Conservation (phyloP, 2,329 filamentous ascomycete species). For the Talaromyces sp. region DNA sequence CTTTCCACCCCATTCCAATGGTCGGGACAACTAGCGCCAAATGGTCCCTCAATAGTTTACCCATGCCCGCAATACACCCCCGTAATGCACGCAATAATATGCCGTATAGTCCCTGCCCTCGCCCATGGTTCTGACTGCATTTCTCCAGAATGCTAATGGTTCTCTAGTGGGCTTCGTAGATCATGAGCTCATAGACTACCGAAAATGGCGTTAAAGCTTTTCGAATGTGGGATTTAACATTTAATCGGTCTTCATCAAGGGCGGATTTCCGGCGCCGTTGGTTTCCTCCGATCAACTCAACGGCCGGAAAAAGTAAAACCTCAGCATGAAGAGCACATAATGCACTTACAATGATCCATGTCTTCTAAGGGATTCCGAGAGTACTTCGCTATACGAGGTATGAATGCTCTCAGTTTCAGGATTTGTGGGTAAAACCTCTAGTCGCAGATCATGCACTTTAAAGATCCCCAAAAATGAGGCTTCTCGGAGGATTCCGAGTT, state of each 20-base stretch:
- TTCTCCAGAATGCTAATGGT: constrained; percentile 3
- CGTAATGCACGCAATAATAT: constrained; percentile 10
- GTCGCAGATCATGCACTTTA: constrained; percentile 1
- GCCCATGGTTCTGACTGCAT: constrained; percentile 18
- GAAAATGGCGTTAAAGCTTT: constrained; percentile 1
- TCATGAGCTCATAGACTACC: constrained; percentile 1
- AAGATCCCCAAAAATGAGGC: not conserved
- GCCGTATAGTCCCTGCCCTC: not conserved
- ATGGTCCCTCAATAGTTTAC: constrained; percentile 25
- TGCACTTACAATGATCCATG: too few species aligned
- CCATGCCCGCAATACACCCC: not conserved
- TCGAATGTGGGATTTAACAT: constrained; percentile 5
- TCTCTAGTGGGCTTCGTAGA: constrained; percentile 7
- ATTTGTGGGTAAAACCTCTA: not conserved
- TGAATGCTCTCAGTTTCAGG: not conserved
- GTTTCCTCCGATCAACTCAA: not conserved
- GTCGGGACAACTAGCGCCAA: constrained; percentile 15
- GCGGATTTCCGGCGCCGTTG: not conserved
- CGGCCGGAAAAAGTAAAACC: not conserved
- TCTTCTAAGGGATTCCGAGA: too few species aligned
- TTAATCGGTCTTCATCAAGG: not conserved
- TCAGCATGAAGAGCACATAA: not conserved
- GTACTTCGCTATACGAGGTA: too few species aligned
- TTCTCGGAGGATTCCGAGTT: constrained; percentile 2
- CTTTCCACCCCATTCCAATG: constrained; percentile 12